A percentile compares a stretch with the other conserved stretches of the same genome.
Evolutionary conservation across 495 filamentous ascomycete genomes (phyloP).

Genomic region (Emericellopsis terricola): DNA sequence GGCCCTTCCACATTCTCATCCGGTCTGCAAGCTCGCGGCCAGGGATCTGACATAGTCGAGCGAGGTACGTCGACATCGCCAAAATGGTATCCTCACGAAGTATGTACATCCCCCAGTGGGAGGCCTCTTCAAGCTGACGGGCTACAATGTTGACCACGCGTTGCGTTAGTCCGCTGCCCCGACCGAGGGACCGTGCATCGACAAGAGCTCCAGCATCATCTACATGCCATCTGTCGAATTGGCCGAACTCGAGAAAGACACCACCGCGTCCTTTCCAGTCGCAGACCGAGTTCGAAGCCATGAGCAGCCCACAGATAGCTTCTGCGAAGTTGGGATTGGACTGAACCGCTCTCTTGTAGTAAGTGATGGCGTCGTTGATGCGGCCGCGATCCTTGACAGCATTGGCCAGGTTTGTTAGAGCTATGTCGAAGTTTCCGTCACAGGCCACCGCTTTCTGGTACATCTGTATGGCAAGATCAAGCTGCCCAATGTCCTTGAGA

Average conservation of each 20-base stretch:
- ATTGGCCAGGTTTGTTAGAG: conserved; percentile 91
- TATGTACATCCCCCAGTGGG: conserved; percentile 66
- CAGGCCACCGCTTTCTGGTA: conserved; percentile 89
- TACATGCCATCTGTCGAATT: conserved; percentile 86
- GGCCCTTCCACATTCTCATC: conserved; percentile 53
- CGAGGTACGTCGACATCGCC: conserved; percentile 29
- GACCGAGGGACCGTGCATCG: conserved; percentile 44
- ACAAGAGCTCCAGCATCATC: conserved; percentile 69
- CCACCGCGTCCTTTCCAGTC: conserved; percentile 88
- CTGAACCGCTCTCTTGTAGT: conserved; percentile 78
- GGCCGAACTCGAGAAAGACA: conserved; percentile 49
- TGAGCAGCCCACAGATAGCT: conserved; percentile 89
- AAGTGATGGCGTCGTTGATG: conserved; percentile 78
- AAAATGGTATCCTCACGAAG: conserved; percentile 33
- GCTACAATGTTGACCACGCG: conserved; percentile 89
- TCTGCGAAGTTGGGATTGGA: conserved; percentile 94
- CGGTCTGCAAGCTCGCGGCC: not conserved
- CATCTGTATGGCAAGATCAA: conserved; percentile 85
- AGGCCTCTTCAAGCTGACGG: conserved; percentile 76
- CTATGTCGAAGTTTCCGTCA: conserved; percentile 89
- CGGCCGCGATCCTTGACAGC: conserved; percentile 94
- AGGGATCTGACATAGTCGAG: conserved; percentile 7
- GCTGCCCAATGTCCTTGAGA: conserved; percentile 90
- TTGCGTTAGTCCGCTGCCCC: conserved; percentile 72
- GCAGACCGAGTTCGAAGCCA: conserved; percentile 92